Evolutionary conservation across 148 eudicot genomes (phyloP), one percentile per base, ranked within the genome.

Genomic region (Rhododendron kiyosumense): DNA sequence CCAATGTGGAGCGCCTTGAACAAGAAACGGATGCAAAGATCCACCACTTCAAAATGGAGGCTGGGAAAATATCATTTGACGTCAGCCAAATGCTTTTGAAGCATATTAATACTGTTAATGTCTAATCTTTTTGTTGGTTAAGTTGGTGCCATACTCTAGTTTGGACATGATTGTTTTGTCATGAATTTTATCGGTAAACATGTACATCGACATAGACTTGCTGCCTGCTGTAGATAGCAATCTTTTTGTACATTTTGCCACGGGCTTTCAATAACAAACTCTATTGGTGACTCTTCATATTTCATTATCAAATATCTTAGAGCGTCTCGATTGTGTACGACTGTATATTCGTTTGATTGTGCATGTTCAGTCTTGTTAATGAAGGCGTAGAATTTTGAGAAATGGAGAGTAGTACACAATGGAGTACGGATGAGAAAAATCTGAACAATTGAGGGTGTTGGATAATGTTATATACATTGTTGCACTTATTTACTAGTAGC

Each of bases 1-100:
- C 97, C 76, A 94, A 94, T 87, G 97, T 95, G 88, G 95, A 95
- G 89, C 95, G 96, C 24, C 98, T 96, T 49, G 97, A 94, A 67
- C 82, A 81, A 82, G 98, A 96, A 88, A 96, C 96, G 0, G 94
- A 85, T 51, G 90, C 82, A 30, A 95, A 94, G 91, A 94, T 95
- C 61, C 80, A 88, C 41, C 91, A 94, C 77, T 69, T 96, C 85
- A 94, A 92, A 88, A 82, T 85, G 5, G 95, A 91, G 84, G 88
- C 98, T 32, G 86, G 92, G 36, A 93, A 86, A 82, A 92, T 95
- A 38, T 93, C 98, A 28, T 90, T 89, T 13, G 97, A 94, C 32
- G 92, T 95, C 85, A 91, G 92, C 86, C 88, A 90, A 79, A 95
- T 95, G 99, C 93, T 96, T 87, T 89, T 95, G 85, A 95, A 88